A percentile compares a stretch with the other conserved stretches of the same genome.
Conservation (phyloP, 306 rosid genomes). For the Prinsepia uniflora region DNA sequence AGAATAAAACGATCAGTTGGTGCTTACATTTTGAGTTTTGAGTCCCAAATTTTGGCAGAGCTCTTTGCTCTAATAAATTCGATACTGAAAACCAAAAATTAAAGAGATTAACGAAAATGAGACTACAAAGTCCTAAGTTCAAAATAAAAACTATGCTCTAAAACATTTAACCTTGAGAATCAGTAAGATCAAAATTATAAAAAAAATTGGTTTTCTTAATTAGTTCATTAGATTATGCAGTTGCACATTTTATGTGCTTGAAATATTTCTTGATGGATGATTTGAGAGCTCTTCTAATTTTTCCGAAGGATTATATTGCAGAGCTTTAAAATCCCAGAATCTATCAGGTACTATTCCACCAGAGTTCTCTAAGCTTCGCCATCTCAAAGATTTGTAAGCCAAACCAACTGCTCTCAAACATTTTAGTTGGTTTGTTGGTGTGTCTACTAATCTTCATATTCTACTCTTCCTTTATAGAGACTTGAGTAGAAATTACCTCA, state of each 20-base stretch:
- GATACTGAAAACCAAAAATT: too few relatives aligned
- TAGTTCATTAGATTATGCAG: neutral
- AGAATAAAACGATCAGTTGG: too few relatives aligned
- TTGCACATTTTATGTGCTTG: neutral
- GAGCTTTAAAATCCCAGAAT: constrained; percentile 75
- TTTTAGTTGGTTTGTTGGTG: neutral
- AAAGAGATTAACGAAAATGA: too few relatives aligned
- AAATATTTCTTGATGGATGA: neutral
- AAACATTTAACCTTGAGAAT: too few relatives aligned
- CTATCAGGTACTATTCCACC: constrained; percentile 67
- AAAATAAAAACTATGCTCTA: too few relatives aligned
- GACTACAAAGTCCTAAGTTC: too few relatives aligned
- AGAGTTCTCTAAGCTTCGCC: constrained; percentile 70
- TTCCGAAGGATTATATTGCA: constrained; percentile 24
- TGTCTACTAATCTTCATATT: constrained; percentile 22
- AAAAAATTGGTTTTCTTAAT: too few relatives aligned
- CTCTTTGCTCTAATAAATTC: too few relatives aligned
- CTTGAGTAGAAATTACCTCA: constrained; percentile 66
- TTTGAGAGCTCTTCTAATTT: constrained; percentile 8
- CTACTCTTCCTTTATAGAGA: constrained; percentile 42
- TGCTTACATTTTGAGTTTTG: too few relatives aligned
- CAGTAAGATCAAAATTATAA: too few relatives aligned
- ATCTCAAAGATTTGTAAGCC: constrained; percentile 60
- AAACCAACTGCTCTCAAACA: constrained; percentile 17
- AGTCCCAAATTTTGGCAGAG: too few relatives aligned